phyloP scores from a whole-genome alignment of 176 grass and related monocot species.

The Phoenix dactylifera region DNA sequence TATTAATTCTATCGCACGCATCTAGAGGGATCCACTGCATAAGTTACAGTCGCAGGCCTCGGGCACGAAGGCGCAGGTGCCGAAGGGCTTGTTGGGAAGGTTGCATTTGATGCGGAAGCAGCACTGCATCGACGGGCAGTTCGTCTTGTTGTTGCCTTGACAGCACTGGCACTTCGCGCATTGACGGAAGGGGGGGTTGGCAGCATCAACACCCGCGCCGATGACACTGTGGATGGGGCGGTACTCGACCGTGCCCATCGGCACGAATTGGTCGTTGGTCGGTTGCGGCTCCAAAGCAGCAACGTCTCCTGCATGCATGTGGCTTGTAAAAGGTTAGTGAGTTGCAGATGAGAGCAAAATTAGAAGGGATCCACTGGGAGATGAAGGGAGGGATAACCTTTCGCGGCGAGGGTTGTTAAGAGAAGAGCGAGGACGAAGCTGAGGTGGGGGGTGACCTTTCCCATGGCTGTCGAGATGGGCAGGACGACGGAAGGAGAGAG shows the following conservation, averaged over 20 bases:
- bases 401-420: neutral
- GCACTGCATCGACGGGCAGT: slow-evolving; percentile 41
- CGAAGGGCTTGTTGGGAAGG: slow-evolving; percentile 70
- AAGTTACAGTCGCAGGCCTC: slow-evolving; percentile 47
- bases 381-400: neutral
- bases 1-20: too few relatives aligned
- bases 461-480: too few relatives aligned
- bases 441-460: too few relatives aligned
- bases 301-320: too few relatives aligned
- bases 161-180: slow-evolving; percentile 64
- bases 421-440: too few relatives aligned
- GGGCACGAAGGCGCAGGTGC: slow-evolving; percentile 55
- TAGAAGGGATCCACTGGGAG: too few relatives aligned
- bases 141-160: slow-evolving; percentile 20
- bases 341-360: neutral
- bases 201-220: neutral
- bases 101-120: slow-evolving; percentile 84
- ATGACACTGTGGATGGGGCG: too few relatives aligned
- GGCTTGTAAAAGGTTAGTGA: too few relatives aligned
- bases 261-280: neutral
- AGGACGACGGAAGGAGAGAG: too few relatives aligned
- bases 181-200: slow-evolving; percentile 35
- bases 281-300: neutral
- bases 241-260: neutral
- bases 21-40: neutral